Evolutionary conservation across 768 basidiomycete genomes (phyloP), one percentile per base, ranked within the genome.

Genomic region (Gyrodon lividus): DNA sequence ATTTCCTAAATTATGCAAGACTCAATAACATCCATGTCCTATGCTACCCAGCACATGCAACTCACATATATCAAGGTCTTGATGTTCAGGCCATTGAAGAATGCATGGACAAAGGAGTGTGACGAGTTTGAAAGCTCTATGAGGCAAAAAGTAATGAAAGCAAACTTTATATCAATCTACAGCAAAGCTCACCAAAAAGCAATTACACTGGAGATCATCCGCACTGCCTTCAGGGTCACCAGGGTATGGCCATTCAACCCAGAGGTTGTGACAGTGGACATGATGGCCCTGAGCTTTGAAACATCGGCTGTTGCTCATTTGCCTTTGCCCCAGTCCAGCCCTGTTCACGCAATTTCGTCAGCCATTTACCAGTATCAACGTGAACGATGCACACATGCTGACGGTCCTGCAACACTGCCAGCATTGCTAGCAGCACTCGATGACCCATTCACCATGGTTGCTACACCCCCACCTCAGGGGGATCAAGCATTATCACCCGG

Each of bases 1-100:
- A 47, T 14, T 74, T 78, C 54, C 73, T 79, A 16, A 46, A 65
- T 10, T 73, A 71, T 59, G 71, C 72, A 2, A 54, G 55, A 6
- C 45, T 61, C 3, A 50, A 76, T 55, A 61, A 66, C 1, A 78
- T 79, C 24, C 43, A 62, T 31, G 60, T 78, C 12, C 50, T 78
- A 2, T 74, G 71, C 55, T 77, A 77, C 59, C 76, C 74, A 12
- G 57, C 76, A 17, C 77, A 80, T 53, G 48, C 59, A 2, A 79
- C 74, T 0, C 78, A 80, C 52, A 51, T 74, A 43, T 73, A 70
- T 37, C 75, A 77, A 59, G 72, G 70, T 9, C 67, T 75, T 20
- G 74, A 77, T 52, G 68, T 72, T 71, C 38, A 50, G 48, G 12
- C 31, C 54, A 8, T 43, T 75, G 17, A 76, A 77, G 58, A 24